phyloP scores from a whole-genome alignment of 2,329 filamentous ascomycete species.

The Corniculantispora saksenae region DNA sequence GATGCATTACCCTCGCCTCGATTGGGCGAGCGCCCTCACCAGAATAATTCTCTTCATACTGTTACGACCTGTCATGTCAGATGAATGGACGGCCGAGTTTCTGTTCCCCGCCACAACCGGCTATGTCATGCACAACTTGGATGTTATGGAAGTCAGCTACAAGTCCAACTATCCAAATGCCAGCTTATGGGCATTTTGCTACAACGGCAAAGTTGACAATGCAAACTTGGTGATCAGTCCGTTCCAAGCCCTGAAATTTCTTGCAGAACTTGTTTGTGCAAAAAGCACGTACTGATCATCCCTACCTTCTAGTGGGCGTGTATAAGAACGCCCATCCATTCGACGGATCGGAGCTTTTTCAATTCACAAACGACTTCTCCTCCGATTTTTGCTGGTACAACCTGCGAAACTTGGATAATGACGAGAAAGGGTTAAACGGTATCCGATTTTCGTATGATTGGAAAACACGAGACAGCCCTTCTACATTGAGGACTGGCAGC shows the following conservation, averaged over 20 bases:
- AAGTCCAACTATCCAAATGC: background rate
- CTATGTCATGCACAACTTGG: constrained; percentile 10
- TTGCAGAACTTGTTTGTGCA: too few relatives aligned
- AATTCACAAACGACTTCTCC: background rate
- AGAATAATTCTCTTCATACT: background rate
- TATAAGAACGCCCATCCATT: background rate
- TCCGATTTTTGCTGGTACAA: constrained; percentile 2
- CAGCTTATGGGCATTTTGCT: constrained; percentile 2
- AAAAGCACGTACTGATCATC: background rate
- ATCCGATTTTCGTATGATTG: constrained; percentile 1
- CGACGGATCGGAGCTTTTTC: background rate
- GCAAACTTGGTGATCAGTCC: background rate
- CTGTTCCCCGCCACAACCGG: background rate
- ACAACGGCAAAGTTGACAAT: background rate
- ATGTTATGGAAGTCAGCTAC: constrained; percentile 6
- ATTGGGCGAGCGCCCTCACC: background rate
- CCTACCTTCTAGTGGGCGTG: background rate
- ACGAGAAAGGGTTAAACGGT: background rate
- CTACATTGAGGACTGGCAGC: background rate
- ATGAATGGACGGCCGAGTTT: background rate
- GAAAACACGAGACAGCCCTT: background rate
- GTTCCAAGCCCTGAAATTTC: background rate
- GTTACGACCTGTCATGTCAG: background rate
- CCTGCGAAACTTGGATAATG: background rate
- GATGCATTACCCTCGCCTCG: background rate